A percentile compares a stretch with the other conserved stretches of the same genome.
These are phyloP conservation scores for Tetrahymena thermophila DNA, from an alignment of 73 alveolate genomes.

Conservation along the genomic window DNA sequence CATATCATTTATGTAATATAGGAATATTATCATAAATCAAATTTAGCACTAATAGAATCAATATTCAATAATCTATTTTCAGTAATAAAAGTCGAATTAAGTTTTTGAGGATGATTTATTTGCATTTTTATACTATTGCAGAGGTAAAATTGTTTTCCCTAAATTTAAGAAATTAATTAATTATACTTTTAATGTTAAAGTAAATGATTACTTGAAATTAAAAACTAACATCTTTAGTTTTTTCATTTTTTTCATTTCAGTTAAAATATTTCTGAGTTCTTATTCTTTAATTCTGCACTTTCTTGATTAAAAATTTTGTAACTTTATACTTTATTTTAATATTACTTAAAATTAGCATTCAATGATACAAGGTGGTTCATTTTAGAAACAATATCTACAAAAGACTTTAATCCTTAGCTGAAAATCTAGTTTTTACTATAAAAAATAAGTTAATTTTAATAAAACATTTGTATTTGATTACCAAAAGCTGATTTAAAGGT, in stretches of 20 bases:
- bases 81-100: not conserved
- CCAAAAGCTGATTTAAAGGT: not conserved
- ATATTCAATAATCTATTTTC: not conserved
- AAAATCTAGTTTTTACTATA: not conserved
- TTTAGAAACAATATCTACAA: not conserved
- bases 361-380: not conserved
- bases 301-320: not conserved
- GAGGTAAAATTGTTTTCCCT: not conserved
- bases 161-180: not conserved
- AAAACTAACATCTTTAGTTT: not conserved
- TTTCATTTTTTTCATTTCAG: not conserved
- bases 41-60: no score
- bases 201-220: not conserved
- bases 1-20: no score
- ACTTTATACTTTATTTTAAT: not conserved
- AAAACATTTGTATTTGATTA: not conserved
- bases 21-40: no score
- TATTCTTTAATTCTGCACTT: not conserved
- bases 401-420: not conserved
- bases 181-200: not conserved
- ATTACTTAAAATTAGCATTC: not conserved
- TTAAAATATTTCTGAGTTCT: not conserved
- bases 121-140: not conserved
- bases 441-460: not conserved
- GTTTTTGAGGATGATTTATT: not conserved